Base-by-base conservation (phyloP, 2,329 filamentous ascomycete genomes). In the Monosporascus sp. region DNA sequence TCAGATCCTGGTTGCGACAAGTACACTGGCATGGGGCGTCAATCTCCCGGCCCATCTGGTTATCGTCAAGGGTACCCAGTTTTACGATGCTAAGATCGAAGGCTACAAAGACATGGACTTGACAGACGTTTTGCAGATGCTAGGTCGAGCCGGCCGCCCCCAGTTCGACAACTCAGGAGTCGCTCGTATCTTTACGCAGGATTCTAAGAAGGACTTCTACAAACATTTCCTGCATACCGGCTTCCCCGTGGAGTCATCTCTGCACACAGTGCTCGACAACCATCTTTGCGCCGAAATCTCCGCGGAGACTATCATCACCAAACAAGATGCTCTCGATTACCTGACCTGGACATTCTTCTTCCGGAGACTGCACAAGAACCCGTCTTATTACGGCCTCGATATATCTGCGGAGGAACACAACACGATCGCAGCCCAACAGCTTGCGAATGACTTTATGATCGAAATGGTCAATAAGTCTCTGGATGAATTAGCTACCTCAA, bases 341-440 rank as follows among this genome's bases (percentile, higher is more conserved):
- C 75, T 99, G 51, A 99, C 94, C 0, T 99, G 95, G 94, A 99
- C 95, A 1, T 99, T 99, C 77, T 99, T 99, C 81, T 99, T 99
- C 80, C 85, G 95, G 3, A 82, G 94, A 11, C 75, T 99, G 40
- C 94, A 99, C 76, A 99, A 99, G 78, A 99, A 99, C 63, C 94
- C 94, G 1, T 96, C 92, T 0, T 99, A 96, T 74, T 99, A 99
- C 63, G 95, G 95, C 0, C 84, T 99, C 0, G 89, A 97, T 67
- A 94, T 99, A 45, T 90, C 89, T 0, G 87, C 89, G 0, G 92
- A 97, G 63, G 91, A 97, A 63, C 91, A 97, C 72, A 95, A 91
- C 68, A 92, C 87, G 8, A 85, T 91, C 31, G 80, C 84, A 7
- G 93, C 95, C 0, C 93, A 97, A 68, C 82, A 89, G 59, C 78